Evolutionary conservation across 2,329 filamentous ascomycete species (phyloP), one percentile per base, ranked within the genome.

Genomic region (Pseudogymnoascus sp.): DNA sequence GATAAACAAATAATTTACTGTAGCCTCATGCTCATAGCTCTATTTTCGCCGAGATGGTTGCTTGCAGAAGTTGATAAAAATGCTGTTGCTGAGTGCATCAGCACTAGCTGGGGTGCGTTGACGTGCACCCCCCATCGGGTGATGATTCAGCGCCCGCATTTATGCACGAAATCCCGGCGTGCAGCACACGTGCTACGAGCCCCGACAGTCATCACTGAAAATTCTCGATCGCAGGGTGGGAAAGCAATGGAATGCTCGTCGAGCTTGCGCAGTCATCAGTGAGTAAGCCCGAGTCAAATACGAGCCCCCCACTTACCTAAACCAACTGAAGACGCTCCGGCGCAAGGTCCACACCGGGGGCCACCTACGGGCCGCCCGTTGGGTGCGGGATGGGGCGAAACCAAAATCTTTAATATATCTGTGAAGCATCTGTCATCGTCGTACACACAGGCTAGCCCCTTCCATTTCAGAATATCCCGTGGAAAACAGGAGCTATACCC

Each of bases 401-500:
- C 45, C 25, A 52, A 52, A 52, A 19, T 30, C 38, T 52, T 28
- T 52, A 52, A 52, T 52, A 52, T 52, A 52, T 52, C 42, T 52
- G 45, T 14, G 25, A 52, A 30, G 23, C 8, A 52, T 52, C 25
- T 52, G 45, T 52, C 25, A 52, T 52, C 45, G 25, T 30, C n/a
- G 25, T 52, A 28, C 45, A 52, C n/a, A 30, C 8, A 12, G 7
- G n/a, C 7, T 16, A 30, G 8, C 5, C 19, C n/a, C 8, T 52
- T 52, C 25, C 5, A 11, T 14, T 30, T 25, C 45, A 19, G 9
- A 30, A 19, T 52, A 30, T 4, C 25, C n/a, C 25, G 25, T 25
- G 7, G 9, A 52, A 14, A 52, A 8, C 8, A 30, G 45, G 8
- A 30, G 25, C 25, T 33, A 30, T 52, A 30, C n/a, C 14, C 45